Percentiles rank a stretch among this genome's conserved stretches.
Conservation (phyloP, 257 asterid species). For the Solanum pimpinellifolium region DNA sequence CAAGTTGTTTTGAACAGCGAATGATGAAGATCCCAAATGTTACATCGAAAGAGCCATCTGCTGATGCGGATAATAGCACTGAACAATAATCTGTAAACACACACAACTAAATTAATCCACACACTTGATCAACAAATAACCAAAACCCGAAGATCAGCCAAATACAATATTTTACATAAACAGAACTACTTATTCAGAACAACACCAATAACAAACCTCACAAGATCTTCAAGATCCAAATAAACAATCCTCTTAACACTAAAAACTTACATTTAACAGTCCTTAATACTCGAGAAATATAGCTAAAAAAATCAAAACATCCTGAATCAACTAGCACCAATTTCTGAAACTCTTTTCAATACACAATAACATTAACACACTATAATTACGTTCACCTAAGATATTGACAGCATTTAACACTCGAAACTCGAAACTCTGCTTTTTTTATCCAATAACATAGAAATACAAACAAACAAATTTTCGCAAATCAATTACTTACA, state of each 20-base stretch:
- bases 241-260: background rate
- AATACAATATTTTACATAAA: background rate
- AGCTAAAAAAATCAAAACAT: background rate
- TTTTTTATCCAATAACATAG: conserved; percentile 8
- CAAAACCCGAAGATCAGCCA: background rate
- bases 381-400: background rate
- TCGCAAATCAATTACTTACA: background rate
- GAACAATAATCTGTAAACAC: conserved; percentile 26
- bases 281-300: background rate
- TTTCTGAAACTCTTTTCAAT: background rate
- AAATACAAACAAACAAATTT: background rate
- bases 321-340: background rate
- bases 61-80: conserved; percentile 4
- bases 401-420: background rate
- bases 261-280: background rate
- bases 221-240: background rate
- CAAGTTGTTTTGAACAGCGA: conserved; percentile 1
- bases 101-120: background rate
- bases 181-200: background rate
- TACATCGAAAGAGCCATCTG: conserved; percentile 47
- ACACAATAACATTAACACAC: background rate
- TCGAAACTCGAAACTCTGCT: conserved; percentile 7
- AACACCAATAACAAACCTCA: background rate
- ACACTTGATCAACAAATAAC: background rate
- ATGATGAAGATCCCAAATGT: conserved; percentile 17